phyloP scores from a whole-genome alignment of 2,329 filamentous ascomycete species.

The Penicillium hordei region DNA sequence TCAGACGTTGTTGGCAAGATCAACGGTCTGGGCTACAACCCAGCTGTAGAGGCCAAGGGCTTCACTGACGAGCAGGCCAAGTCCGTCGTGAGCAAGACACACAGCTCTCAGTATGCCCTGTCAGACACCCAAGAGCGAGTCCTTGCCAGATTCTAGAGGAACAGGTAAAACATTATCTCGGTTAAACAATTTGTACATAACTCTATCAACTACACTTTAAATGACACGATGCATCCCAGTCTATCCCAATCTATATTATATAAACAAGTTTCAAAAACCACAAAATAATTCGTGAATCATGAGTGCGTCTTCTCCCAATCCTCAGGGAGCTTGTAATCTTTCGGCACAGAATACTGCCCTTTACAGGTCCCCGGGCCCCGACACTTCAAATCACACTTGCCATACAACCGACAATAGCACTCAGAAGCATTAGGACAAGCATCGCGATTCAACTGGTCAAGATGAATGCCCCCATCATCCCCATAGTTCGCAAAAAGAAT shows the following conservation, averaged over 20 bases:
- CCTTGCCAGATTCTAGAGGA: conserved; percentile 60
- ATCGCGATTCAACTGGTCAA: conserved; percentile 39
- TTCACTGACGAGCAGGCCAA: conserved; percentile 77
- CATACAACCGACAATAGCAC: conserved; percentile 49
- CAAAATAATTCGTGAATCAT: conserved; percentile 10
- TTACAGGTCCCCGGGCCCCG: conserved; percentile 34
- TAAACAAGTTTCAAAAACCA: conserved; percentile 2
- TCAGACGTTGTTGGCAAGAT: conserved; percentile 63
- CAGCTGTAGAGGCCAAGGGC: conserved; percentile 82
- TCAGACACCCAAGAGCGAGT: conserved; percentile 73
- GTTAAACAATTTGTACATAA: conserved; percentile 17
- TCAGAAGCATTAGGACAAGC: conserved; percentile 42
- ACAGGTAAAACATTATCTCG: not conserved
- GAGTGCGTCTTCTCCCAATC: conserved; percentile 35
- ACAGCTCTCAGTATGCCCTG: conserved; percentile 71
- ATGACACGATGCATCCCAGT: not conserved
- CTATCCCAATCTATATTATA: conserved; percentile 3
- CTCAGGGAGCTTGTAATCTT: conserved; percentile 38
- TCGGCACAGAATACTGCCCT: conserved; percentile 44
- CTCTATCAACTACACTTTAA: not conserved
- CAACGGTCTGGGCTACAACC: conserved; percentile 82
- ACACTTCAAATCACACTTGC: conserved; percentile 41
- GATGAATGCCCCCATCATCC: conserved; percentile 29
- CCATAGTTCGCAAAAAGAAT: conserved; percentile 45
- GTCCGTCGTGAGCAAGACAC: conserved; percentile 67